Percentiles rank a stretch among this genome's conserved stretches.
These are phyloP conservation scores for Debaryomycetaceae sp. DNA, from an alignment of 1,139 yeast genomes.

Conservation along the genomic window DNA sequence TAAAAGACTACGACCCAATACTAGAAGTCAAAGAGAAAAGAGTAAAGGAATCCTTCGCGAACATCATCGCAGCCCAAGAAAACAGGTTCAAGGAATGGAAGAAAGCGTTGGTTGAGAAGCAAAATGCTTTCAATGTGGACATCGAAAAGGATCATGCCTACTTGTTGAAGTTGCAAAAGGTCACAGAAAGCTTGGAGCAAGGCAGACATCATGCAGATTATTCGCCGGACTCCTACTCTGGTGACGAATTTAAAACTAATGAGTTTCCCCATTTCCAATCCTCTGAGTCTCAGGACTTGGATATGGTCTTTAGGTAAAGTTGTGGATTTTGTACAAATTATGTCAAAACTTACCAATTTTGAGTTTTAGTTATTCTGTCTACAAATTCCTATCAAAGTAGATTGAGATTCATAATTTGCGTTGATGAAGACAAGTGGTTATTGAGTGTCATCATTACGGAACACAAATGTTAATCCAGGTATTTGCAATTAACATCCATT, in stretches of 20 bases:
- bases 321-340: not conserved
- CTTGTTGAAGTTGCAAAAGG: conserved; percentile 34
- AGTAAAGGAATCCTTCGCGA: conserved; percentile 47
- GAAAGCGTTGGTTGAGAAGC: conserved; percentile 52
- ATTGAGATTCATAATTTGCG: not conserved
- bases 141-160: conserved; percentile 42
- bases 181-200: conserved; percentile 20
- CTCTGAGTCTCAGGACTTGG: conserved; percentile 1
- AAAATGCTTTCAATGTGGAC: conserved; percentile 53
- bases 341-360: not conserved
- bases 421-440: not conserved
- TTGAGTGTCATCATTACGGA: not conserved
- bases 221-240: not conserved
- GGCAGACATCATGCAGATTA: conserved; percentile 1
- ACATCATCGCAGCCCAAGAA: conserved; percentile 52
- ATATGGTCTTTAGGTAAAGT: conserved; percentile 1
- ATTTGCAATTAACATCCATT: not conserved
- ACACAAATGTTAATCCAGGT: not conserved
- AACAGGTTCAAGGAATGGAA: conserved; percentile 67
- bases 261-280: not conserved
- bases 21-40: conserved; percentile 43
- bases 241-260: not conserved
- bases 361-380: too few species aligned
- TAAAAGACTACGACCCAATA: conserved; percentile 46
- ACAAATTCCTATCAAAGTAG: too few species aligned